phyloP scores from a whole-genome alignment of 495 filamentous ascomycete genomes.

The Penicillium cosmopolitanum region DNA sequence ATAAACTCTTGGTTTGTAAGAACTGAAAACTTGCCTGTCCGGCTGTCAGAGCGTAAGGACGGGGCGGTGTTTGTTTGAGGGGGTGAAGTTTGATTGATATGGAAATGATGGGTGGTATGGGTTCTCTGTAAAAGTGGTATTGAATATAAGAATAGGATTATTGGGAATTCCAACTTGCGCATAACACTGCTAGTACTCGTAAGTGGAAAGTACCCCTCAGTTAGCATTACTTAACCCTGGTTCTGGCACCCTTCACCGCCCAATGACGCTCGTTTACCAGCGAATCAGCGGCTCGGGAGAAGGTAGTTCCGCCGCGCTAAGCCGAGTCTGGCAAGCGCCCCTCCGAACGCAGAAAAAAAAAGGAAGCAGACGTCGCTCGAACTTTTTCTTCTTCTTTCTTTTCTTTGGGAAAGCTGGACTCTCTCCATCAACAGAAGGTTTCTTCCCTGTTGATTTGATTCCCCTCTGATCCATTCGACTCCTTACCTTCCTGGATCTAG shows the following conservation, averaged over 20 bases:
- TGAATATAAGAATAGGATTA: not conserved
- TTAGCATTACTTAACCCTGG: not conserved
- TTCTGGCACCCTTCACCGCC: not conserved
- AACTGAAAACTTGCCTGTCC: constrained; percentile 29
- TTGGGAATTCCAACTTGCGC: not conserved
- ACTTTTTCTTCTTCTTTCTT: constrained; percentile 54
- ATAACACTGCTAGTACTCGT: too few relatives aligned
- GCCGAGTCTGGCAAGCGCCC: constrained; percentile 20
- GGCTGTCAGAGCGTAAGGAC: constrained; percentile 9
- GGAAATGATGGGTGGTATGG: not conserved
- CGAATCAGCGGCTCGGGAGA: constrained; percentile 30
- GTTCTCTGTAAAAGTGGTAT: not conserved
- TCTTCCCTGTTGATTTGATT: constrained; percentile 50
- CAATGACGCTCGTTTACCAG: constrained; percentile 38
- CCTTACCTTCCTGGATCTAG: constrained; percentile 13
- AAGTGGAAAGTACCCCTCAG: not conserved
- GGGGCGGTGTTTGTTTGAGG: not conserved
- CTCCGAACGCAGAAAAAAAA: constrained; percentile 32
- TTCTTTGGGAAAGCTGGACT: constrained; percentile 59
- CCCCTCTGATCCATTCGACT: constrained; percentile 13
- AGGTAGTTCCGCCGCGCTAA: constrained; percentile 24
- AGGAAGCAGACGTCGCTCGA: constrained; percentile 41
- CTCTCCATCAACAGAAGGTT: constrained; percentile 57
- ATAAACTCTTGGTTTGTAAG: constrained; percentile 41
- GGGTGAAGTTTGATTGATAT: not conserved